phyloP scores from a whole-genome alignment of 306 rosid genomes.

The Malus sylvestris region DNA sequence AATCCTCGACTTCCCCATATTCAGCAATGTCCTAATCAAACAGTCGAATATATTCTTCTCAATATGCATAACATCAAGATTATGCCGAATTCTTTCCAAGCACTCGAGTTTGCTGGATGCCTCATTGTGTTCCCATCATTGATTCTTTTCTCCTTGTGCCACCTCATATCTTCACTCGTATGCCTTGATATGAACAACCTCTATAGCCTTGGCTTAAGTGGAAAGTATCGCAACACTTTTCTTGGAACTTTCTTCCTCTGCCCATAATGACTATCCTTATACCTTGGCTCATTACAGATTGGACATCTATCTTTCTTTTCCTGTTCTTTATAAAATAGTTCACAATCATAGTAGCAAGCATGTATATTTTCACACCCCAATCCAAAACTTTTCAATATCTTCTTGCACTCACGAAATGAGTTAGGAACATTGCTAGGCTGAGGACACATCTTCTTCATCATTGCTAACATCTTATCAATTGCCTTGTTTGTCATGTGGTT shows the following conservation, averaged over 20 bases:
- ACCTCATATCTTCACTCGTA: neutral
- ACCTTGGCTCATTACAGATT: neutral
- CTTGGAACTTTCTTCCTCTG: neutral
- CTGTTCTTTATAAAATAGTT: neutral
- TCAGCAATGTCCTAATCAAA: neutral
- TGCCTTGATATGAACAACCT: neutral
- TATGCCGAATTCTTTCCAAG: neutral
- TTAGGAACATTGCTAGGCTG: too few species aligned
- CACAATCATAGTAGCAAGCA: neutral
- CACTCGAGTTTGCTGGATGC: neutral
- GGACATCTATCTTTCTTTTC: neutral
- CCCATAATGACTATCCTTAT: neutral
- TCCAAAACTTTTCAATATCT: neutral
- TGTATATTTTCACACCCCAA: neutral
- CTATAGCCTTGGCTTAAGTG: neutral
- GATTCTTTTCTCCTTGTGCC: neutral
- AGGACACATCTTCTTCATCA: too few species aligned
- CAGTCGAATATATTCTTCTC: too few species aligned
- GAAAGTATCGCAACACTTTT: neutral
- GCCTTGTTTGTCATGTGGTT: neutral
- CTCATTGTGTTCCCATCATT: neutral
- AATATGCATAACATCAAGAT: too few species aligned
- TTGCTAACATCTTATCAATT: neutral
- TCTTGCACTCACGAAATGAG: neutral
- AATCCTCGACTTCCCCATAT: neutral